Base-by-base conservation (phyloP, 495 filamentous ascomycete species). In the Penicillium coffeae region DNA sequence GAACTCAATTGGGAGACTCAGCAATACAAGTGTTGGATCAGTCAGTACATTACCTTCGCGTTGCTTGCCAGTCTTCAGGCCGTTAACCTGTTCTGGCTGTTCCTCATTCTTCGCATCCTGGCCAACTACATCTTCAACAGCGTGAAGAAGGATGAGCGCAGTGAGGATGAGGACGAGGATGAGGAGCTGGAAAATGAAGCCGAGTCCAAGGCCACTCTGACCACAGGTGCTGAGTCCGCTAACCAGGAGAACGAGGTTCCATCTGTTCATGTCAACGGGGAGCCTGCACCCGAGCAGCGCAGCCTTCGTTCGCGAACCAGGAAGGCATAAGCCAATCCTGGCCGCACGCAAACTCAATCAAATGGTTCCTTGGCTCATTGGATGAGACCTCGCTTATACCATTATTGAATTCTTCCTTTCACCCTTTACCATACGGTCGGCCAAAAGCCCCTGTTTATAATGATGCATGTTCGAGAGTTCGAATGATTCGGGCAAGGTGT, bases 41-140 rank as follows among this genome's bases (percentile, higher is more conserved):
- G 86, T 43, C 86, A 90, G 55, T 73, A 73, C 55, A 88, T 95
- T 60, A 88, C 87, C 0, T 80, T 87, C 16, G 57, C 56, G 7
- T 68, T 95, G 44, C 79, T 95, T 9, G 81, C 84, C 37, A 78
- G 77, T 62, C 68, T 95, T 48, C 89, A 95, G 66, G 80, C 81
- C 4, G 76, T 94, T 30, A 95, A 95, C 58, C 61, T 94, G 40
- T 90, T 95, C 71, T 95, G 89, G 89, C 70, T 94, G 18, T 92
- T 80, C 66, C 80, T 86, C 64, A 92, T 95, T 50, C 61, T 89
- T 21, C 81, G 84, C 55, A 87, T 94, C 49, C 78, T 87, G 35
- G 70, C 73, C 55, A 79, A 78, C 53, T 80, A 81, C 50, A 57
- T 80, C 33, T 72, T 81, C 54, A 69, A 59, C 54, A 74, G 68